Conservation (phyloP, 306 rosid species). For the Morella rubra region DNA sequence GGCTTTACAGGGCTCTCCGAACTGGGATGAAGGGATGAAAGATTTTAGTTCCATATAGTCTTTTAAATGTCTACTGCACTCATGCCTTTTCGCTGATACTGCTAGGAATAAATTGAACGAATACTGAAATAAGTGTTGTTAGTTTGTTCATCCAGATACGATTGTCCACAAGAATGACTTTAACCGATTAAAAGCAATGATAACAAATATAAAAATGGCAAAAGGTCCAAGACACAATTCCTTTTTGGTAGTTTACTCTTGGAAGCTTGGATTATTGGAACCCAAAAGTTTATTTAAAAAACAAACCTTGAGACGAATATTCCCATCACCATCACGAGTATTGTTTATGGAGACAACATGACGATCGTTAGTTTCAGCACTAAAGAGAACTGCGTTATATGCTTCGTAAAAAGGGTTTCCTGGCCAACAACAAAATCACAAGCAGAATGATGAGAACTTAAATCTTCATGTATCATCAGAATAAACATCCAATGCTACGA, state of each 20-base stretch:
- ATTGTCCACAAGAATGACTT: neutral
- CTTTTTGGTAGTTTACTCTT: neutral
- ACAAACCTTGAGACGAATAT: constrained; percentile 68
- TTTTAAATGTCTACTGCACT: neutral
- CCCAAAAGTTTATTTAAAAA: neutral
- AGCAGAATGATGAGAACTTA: constrained; percentile 23
- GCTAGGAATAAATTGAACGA: constrained; percentile 23
- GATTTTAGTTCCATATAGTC: neutral
- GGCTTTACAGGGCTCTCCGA: no score
- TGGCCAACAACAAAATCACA: constrained; percentile 43
- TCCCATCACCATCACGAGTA: constrained; percentile 54
- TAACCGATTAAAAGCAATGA: neutral
- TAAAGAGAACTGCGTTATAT: constrained; percentile 44
- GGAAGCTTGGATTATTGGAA: neutral
- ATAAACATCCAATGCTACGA: constrained; percentile 14
- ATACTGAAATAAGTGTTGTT: neutral
- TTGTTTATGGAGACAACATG: constrained; percentile 62
- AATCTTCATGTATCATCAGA: constrained; percentile 26
- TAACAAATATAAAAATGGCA: neutral
- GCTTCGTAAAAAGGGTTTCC: constrained; percentile 92
- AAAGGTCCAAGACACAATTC: neutral
- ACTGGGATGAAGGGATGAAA: neutral
- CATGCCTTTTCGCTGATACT: constrained; percentile 2
- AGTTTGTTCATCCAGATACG: constrained; percentile 6
- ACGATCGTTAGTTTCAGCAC: constrained; percentile 67